These are phyloP conservation scores for Dysphania ambrosioides DNA, from an alignment of 148 eudicot species.

Conservation along the genomic window DNA sequence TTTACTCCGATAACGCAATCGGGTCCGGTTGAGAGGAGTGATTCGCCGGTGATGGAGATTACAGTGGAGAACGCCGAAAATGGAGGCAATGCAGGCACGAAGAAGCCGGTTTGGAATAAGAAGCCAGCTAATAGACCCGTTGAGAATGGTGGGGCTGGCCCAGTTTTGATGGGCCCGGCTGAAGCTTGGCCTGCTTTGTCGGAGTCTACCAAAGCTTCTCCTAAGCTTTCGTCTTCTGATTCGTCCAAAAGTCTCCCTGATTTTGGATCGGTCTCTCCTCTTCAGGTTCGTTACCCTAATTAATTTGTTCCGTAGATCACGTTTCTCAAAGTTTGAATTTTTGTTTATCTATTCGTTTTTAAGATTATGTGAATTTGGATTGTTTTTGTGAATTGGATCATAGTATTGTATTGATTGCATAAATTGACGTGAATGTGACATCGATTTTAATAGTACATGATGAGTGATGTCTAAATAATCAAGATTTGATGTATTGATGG, in stretches of 20 bases:
- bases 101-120: conserved; percentile 32
- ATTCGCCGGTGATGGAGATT: conserved; percentile 18
- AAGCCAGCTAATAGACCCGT: conserved; percentile 44
- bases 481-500: neutral
- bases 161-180: conserved; percentile 58
- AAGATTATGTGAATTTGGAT: no score
- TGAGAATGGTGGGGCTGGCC: conserved; percentile 36
- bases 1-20: conserved; percentile 20
- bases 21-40: neutral
- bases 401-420: neutral
- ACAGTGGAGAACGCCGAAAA: conserved; percentile 29
- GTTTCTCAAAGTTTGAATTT: no score
- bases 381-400: neutral
- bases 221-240: conserved; percentile 46
- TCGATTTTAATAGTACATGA: neutral
- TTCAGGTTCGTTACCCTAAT: conserved; percentile 41
- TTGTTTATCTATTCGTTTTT: no score
- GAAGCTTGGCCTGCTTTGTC: conserved; percentile 73
- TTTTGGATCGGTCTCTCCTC: conserved; percentile 31
- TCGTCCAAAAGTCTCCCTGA: conserved; percentile 40
- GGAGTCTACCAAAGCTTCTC: conserved; percentile 59
- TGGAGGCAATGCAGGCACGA: conserved; percentile 29
- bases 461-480: neutral
- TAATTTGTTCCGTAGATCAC: neutral
- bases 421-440: no score